Percentiles rank a stretch among this genome's conserved stretches.
Evolutionary conservation across 2,329 filamentous ascomycete species (phyloP).

Genomic region (Fusarium sp.): DNA sequence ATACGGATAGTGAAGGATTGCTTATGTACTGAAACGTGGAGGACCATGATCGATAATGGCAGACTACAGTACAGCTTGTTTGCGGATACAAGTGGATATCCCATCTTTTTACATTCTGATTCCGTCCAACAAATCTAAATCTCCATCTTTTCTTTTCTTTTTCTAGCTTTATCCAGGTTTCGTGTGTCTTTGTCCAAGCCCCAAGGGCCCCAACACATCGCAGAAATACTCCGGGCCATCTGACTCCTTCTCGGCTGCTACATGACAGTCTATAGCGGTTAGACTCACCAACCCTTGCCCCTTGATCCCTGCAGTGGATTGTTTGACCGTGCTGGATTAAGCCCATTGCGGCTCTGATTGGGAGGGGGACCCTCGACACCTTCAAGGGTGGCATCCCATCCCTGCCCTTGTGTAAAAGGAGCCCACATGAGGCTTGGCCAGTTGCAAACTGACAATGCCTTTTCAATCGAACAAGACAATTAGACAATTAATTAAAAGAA

Average conservation of each 20-base stretch:
- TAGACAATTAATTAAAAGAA: not conserved
- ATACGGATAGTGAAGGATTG: constrained; percentile 1
- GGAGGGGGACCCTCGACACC: constrained; percentile 20
- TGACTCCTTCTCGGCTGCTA: constrained; percentile 15
- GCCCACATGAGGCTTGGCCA: constrained; percentile 38
- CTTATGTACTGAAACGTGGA: constrained; percentile 18
- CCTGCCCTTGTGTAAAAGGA: constrained; percentile 29
- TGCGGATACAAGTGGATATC: constrained; percentile 4
- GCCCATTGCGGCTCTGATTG: constrained; percentile 36
- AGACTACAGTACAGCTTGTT: not conserved
- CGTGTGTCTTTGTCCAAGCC: constrained; percentile 15
- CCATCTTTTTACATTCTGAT: constrained; percentile 17
- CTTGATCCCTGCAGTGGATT: constrained; percentile 21
- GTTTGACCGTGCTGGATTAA: constrained; percentile 37
- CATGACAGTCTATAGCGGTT: constrained; percentile 18
- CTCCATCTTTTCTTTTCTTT: constrained; percentile 21
- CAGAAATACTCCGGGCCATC: constrained; percentile 31
- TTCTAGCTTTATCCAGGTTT: constrained; percentile 14
- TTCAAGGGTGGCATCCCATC: constrained; percentile 17
- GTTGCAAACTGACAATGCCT: constrained; percentile 26
- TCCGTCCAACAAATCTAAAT: constrained; percentile 9
- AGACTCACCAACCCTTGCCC: constrained; percentile 14
- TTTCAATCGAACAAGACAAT: not conserved
- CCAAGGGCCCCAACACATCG: constrained; percentile 14
- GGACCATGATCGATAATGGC: not conserved